phyloP scores from a whole-genome alignment of 2,329 filamentous ascomycete genomes.

The Neophaeococcomyces aloes region DNA sequence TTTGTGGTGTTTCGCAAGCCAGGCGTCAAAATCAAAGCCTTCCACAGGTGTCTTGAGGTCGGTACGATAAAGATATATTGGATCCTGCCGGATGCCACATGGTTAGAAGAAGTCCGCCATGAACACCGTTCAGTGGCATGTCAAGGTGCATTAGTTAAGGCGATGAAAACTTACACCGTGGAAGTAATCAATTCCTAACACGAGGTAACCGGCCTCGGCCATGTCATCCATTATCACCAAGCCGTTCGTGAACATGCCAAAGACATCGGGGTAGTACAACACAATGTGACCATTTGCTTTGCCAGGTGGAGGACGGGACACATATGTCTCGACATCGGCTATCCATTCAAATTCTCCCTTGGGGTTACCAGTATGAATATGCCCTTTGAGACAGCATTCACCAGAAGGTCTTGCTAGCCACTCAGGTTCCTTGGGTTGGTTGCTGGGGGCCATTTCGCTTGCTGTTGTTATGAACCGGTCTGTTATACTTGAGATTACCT shows the following conservation, averaged over 20 bases:
- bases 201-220: constrained; percentile 35
- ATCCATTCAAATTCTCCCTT: constrained; percentile 28
- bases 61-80: constrained; percentile 33
- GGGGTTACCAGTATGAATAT: constrained; percentile 31
- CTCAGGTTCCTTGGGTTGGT: not conserved
- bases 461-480: too few species aligned
- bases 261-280: constrained; percentile 39
- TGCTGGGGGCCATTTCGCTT: not conserved
- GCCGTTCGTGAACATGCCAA: constrained; percentile 35
- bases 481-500: too few species aligned
- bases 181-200: constrained; percentile 39
- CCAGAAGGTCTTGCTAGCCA: constrained; percentile 14
- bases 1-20: constrained; percentile 37
- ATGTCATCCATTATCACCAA: constrained; percentile 40
- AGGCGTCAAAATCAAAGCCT: constrained; percentile 40
- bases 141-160: not conserved
- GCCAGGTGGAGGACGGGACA: constrained; percentile 22
- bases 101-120: not conserved
- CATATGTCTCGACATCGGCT: constrained; percentile 31
- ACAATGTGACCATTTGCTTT: constrained; percentile 34
- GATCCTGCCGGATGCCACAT: constrained; percentile 27
- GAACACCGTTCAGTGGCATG: too few species aligned
- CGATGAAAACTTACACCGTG: constrained; percentile 26
- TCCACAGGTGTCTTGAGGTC: constrained; percentile 24
- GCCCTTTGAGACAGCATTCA: constrained; percentile 32